Evolutionary conservation across 768 basidiomycete species (phyloP), one percentile per base, ranked within the genome.

Genomic region (Boletales sp.): DNA sequence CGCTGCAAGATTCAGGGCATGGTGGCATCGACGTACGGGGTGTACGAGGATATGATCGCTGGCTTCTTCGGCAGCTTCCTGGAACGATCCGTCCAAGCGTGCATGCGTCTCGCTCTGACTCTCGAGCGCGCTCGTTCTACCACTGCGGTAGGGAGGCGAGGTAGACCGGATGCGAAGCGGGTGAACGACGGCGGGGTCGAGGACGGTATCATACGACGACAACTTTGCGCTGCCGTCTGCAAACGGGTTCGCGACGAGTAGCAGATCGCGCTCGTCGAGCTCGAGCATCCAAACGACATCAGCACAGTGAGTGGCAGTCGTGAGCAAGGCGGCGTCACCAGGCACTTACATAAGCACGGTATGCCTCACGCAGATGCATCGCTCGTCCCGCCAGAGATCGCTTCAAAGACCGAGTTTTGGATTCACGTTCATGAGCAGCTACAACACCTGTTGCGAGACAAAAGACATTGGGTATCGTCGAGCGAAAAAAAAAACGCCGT

Each of bases 351-450:
- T 57, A 57, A 58, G 34, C 41, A 28, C 87, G 14, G 34, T 36
- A 92, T 92, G 90, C 86, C 84, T 17, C 91, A 94, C 72, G 90
- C 92, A 50, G 91, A 93, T 63, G 74, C 84, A 11, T 83, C 86
- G 1, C 67, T 83, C 14, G 74, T 94, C 7, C 90, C 89, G n/a
- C 57, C 71, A 18, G 76, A 68, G 72, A 81, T 95, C 52, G 75
- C 74, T 46, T 81, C 83, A 21, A 96, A 94, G 65, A 33, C 73
- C 8, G 79, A 85, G 33, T 93, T 95, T 68, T 95, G 94, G 88
- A 67, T 70, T 2, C 86, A 93, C 69, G 80, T 94, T 25, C 69
- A 79, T 53, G 62, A 64, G 5, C 87, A 92, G 59, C 72, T 95
- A 13, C 67, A 72, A 10, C 61, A 70, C 18, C 68, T 96, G 31